Evolutionary conservation across 1,139 yeast species (phyloP).

Genomic region (Groenewaldozyma auringiensis): DNA sequence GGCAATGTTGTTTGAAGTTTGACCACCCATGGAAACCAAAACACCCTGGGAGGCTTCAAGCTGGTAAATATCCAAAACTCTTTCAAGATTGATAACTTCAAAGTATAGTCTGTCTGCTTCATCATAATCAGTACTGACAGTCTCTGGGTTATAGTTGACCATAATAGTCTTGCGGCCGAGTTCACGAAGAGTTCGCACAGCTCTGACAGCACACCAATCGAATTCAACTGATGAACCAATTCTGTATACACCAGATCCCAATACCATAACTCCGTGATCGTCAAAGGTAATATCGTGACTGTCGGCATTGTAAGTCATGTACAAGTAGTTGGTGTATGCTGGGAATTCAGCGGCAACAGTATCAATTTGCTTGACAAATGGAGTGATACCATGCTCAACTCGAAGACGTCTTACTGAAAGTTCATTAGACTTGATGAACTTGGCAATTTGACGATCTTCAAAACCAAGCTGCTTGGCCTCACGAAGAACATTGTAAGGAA

Average conservation of each 20-base stretch:
- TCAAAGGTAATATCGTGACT: slow-evolving; percentile 77
- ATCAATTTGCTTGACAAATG: slow-evolving; percentile 95
- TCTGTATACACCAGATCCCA: slow-evolving; percentile 92
- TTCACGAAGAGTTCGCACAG: slow-evolving; percentile 89
- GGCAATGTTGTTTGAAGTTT: slow-evolving; percentile 95
- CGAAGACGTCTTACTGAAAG: slow-evolving; percentile 87
- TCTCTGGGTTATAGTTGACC: slow-evolving; percentile 98
- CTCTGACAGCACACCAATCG: slow-evolving; percentile 95
- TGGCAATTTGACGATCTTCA: slow-evolving; percentile 95
- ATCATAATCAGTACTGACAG: slow-evolving; percentile 96
- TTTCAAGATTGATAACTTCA: slow-evolving; percentile 90
- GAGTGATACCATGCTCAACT: slow-evolving; percentile 79
- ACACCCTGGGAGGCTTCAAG: slow-evolving; percentile 89
- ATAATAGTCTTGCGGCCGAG: slow-evolving; percentile 85
- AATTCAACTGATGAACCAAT: slow-evolving; percentile 92
- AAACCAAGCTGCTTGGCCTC: slow-evolving; percentile 96
- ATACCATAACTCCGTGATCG: slow-evolving; percentile 82
- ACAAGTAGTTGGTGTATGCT: slow-evolving; percentile 89
- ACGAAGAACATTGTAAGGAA: slow-evolving; percentile 55
- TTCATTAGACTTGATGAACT: slow-evolving; percentile 82
- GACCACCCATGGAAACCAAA: slow-evolving; percentile 98
- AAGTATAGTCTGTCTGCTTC: slow-evolving; percentile 97
- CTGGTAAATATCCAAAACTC: slow-evolving; percentile 93
- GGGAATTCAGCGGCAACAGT: slow-evolving; percentile 99
- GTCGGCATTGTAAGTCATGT: slow-evolving; percentile 92